phyloP scores from a whole-genome alignment of 2,329 filamentous ascomycete species.

The Akanthomyces dipterigenus region DNA sequence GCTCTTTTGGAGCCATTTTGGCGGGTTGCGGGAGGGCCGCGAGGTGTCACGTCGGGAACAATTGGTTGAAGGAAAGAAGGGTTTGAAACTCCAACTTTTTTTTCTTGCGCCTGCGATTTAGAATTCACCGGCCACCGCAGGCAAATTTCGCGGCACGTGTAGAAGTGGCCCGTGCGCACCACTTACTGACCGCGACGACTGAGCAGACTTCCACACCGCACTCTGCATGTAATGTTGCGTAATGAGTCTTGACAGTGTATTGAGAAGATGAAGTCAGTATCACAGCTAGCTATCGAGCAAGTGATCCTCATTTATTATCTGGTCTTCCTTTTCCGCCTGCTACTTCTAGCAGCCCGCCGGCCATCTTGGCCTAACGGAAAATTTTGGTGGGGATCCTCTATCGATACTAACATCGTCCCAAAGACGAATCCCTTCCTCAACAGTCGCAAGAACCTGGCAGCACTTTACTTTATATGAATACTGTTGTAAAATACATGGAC shows the following conservation, averaged over 20 bases:
- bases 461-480: background rate
- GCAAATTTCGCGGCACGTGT: constrained; percentile 9
- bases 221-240: background rate
- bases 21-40: constrained; percentile 3
- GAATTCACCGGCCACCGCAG: background rate
- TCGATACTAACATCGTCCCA: constrained; percentile 4
- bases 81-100: background rate
- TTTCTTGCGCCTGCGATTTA: background rate
- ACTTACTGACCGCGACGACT: background rate
- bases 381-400: background rate
- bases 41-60: background rate
- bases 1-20: constrained; percentile 31
- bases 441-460: background rate
- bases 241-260: background rate
- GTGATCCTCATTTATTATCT: background rate
- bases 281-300: background rate
- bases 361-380: background rate
- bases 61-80: background rate
- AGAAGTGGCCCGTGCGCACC: constrained; percentile 9
- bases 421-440: background rate
- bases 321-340: background rate
- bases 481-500: background rate
- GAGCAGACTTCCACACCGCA: background rate
- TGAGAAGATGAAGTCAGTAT: background rate
- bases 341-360: background rate